These are phyloP conservation scores for Calonectria naviculata DNA, from an alignment of 2,329 filamentous ascomycete genomes.

Conservation along the genomic window DNA sequence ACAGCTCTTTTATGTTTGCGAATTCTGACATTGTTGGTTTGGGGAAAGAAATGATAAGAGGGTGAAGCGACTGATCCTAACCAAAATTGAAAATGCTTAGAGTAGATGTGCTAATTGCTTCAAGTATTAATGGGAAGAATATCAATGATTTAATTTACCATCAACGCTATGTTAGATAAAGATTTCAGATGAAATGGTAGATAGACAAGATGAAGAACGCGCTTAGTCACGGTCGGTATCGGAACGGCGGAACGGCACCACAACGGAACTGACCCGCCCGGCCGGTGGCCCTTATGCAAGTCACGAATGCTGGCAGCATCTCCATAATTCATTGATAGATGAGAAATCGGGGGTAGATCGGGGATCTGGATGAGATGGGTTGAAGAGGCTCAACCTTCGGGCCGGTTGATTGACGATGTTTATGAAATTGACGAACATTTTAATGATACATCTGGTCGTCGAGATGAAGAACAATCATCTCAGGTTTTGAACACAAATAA, in stretches of 20 bases:
- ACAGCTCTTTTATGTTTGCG: constrained; percentile 12
- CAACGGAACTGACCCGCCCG: background rate
- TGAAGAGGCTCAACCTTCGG: background rate
- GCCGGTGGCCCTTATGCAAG: background rate
- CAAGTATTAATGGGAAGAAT: no score
- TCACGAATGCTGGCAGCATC: background rate
- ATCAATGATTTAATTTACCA: no score
- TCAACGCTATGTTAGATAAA: background rate
- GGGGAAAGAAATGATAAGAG: background rate
- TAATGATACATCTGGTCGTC: background rate
- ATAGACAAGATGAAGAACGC: background rate
- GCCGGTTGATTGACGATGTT: background rate
- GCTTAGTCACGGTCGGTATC: background rate
- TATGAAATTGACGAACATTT: background rate
- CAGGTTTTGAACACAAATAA: background rate
- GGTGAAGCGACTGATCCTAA: no score
- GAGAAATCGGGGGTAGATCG: background rate
- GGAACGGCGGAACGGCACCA: background rate
- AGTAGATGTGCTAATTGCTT: no score
- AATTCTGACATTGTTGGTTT: background rate
- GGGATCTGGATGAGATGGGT: background rate
- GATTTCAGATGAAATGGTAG: background rate
- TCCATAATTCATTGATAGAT: background rate
- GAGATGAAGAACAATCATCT: background rate
- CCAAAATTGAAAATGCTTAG: no score